Percentiles rank a stretch among this genome's conserved stretches.
phyloP scores from a whole-genome alignment of 345 rosid species.

The Syzygium aromaticum region DNA sequence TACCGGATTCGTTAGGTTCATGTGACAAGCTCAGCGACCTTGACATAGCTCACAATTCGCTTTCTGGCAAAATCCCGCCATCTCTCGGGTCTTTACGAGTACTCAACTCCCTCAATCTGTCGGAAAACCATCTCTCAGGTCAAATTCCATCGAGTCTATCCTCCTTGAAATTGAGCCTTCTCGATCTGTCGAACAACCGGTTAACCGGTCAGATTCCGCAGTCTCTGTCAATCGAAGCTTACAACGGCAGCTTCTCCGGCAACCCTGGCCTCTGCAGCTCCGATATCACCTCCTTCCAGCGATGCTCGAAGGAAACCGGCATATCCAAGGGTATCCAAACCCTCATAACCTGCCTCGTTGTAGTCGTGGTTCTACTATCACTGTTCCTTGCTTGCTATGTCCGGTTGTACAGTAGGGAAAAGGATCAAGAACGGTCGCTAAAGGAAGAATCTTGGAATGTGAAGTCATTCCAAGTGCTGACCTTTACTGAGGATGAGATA shows the following conservation, averaged over 20 bases:
- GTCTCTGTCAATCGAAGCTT: conserved; percentile 10
- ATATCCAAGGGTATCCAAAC: conserved; percentile 2
- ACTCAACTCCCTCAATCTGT: conserved; percentile 10
- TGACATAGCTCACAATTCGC: conserved; percentile 6
- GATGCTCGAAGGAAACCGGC: background rate
- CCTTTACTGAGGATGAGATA: conserved; percentile 20
- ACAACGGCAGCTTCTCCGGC: conserved; percentile 15
- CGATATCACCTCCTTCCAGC: conserved; percentile 3
- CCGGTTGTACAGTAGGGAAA: background rate
- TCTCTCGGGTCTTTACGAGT: conserved; percentile 9
- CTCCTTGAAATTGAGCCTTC: conserved; percentile 12
- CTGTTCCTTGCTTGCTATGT: conserved; percentile 1
- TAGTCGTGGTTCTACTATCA: background rate
- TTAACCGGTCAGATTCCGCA: conserved; percentile 7
- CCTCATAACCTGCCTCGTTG: conserved; percentile 3
- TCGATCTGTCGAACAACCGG: conserved; percentile 12
- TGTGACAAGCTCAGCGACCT: conserved; percentile 9
- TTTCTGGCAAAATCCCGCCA: conserved; percentile 5
- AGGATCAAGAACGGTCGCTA: background rate
- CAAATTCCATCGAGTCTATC: conserved; percentile 10
- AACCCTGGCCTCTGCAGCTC: conserved; percentile 15
- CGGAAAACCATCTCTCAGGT: conserved; percentile 11
- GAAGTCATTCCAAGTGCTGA: conserved; percentile 12
- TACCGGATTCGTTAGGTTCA: conserved; percentile 8
- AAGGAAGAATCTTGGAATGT: conserved; percentile 17